Evolutionary conservation across 2,329 filamentous ascomycete genomes (phyloP).

Genomic region (Exophiala calicioides): DNA sequence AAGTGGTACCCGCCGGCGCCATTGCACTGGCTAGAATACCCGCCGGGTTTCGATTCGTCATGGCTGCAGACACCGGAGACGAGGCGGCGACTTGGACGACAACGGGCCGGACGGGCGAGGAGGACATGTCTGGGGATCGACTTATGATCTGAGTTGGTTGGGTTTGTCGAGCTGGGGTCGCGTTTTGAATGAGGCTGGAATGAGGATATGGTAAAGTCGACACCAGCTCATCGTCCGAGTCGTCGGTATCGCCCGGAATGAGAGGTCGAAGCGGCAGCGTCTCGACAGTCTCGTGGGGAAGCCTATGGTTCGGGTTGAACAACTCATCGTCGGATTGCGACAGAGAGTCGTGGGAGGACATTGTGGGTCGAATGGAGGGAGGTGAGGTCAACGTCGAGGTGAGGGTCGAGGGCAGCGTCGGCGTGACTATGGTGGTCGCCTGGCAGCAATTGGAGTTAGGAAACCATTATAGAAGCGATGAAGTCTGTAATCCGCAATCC

Average conservation of each 20-base stretch:
- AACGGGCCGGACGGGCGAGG: slow-evolving; percentile 37
- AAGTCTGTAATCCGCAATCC: not conserved
- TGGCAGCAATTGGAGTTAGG: too few species aligned
- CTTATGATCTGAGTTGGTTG: slow-evolving; percentile 64
- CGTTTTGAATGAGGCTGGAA: slow-evolving; percentile 33
- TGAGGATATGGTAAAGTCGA: slow-evolving; percentile 48
- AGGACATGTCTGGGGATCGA: slow-evolving; percentile 33
- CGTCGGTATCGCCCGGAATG: slow-evolving; percentile 12
- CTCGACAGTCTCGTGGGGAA: slow-evolving; percentile 24
- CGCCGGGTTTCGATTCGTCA: slow-evolving; percentile 34
- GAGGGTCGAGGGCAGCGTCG: too few species aligned
- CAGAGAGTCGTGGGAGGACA: slow-evolving; percentile 14
- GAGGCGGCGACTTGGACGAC: slow-evolving; percentile 84
- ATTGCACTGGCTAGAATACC: slow-evolving; percentile 62
- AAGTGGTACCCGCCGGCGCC: slow-evolving; percentile 74
- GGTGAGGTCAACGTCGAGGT: too few species aligned
- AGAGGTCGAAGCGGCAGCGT: slow-evolving; percentile 25
- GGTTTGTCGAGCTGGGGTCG: slow-evolving; percentile 54
- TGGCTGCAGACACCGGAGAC: slow-evolving; percentile 65
- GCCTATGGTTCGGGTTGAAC: slow-evolving; percentile 19
- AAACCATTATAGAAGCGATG: not conserved
- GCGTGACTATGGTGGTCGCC: too few species aligned
- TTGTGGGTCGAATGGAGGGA: too few species aligned
- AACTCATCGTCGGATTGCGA: slow-evolving; percentile 29
- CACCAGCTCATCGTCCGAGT: slow-evolving; percentile 48